Evolutionary conservation across 192 early-diverging fungal genomes (phyloP).

Genomic region (Polychytrium aggregatum): DNA sequence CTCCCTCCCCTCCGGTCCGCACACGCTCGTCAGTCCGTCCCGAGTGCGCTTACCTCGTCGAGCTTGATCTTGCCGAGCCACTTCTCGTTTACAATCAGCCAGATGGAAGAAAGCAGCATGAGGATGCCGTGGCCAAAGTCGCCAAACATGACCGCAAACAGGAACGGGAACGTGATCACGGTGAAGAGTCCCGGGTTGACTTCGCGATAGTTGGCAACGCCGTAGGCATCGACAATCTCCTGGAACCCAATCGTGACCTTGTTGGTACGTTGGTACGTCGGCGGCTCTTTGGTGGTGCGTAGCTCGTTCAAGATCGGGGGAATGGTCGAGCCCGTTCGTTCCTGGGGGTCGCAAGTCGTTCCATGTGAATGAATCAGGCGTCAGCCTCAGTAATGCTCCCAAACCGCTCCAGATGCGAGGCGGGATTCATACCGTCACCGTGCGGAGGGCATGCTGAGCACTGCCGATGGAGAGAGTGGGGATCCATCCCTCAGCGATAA

Average conservation of each 20-base stretch:
- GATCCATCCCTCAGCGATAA: conserved; percentile 99
- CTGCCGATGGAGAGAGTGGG: conserved; percentile 73
- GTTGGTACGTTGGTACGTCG: conserved; percentile 92
- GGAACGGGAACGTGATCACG: conserved; percentile 94
- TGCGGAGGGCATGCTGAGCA: conserved; percentile 72
- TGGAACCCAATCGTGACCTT: conserved; percentile 96
- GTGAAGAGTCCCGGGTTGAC: conserved; percentile 98
- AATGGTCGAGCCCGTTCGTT: conserved; percentile 78
- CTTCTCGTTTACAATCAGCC: conserved; percentile 73
- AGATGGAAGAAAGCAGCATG: conserved; percentile 62
- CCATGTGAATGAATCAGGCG: conserved; percentile 4
- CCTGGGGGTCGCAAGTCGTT: conserved; percentile 21
- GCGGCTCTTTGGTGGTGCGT: conserved; percentile 75
- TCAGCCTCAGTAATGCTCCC: neutral
- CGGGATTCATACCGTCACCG: conserved; percentile 50
- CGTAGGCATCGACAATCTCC: conserved; percentile 94
- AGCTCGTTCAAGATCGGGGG: conserved; percentile 81
- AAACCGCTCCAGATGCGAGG: neutral
- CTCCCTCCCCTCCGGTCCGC: too few relatives aligned
- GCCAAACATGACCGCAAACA: conserved; percentile 99
- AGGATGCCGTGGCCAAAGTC: conserved; percentile 94
- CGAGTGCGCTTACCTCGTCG: conserved; percentile 54
- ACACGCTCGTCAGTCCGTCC: too few relatives aligned
- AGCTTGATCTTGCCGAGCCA: conserved; percentile 58
- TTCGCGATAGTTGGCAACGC: conserved; percentile 89